These are phyloP conservation scores for Phlegmacium glaucopus DNA, from an alignment of 768 basidiomycete genomes.

Conservation along the genomic window DNA sequence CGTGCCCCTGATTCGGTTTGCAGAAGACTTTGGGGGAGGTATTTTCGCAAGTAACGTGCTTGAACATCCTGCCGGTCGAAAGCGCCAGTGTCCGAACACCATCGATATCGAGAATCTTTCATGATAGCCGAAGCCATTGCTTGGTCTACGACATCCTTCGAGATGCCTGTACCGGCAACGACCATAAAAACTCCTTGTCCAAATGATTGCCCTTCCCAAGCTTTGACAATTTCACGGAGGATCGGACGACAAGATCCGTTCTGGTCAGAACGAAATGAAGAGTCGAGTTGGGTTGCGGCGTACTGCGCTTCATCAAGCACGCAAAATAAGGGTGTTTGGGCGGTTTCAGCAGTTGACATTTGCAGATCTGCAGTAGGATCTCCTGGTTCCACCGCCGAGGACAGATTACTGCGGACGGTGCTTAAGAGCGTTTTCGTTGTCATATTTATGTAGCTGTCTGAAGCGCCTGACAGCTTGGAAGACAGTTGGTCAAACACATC, in stretches of 20 bases:
- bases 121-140: slow-evolving; percentile 44
- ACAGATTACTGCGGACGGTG: slow-evolving; percentile 26
- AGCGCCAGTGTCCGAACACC: slow-evolving; percentile 43
- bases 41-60: slow-evolving; percentile 33
- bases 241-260: slow-evolving; percentile 33
- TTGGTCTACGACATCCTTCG: slow-evolving; percentile 41
- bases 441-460: slow-evolving; percentile 33
- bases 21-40: slow-evolving; percentile 30
- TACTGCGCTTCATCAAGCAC: slow-evolving; percentile 45
- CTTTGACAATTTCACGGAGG: slow-evolving; percentile 39
- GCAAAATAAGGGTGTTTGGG: slow-evolving; percentile 37
- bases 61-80: slow-evolving; percentile 34
- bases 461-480: slow-evolving; percentile 27
- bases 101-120: slow-evolving; percentile 43
- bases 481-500: slow-evolving; percentile 40
- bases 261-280: slow-evolving; percentile 36
- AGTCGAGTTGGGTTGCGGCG: slow-evolving; percentile 35
- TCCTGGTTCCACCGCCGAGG: slow-evolving; percentile 1
- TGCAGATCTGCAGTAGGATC: background rate
- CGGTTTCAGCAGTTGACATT: slow-evolving; percentile 15
- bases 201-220: slow-evolving; percentile 36
- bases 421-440: slow-evolving; percentile 30
- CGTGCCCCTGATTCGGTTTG: slow-evolving; percentile 24
- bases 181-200: slow-evolving; percentile 41
- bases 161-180: slow-evolving; percentile 43